Evolutionary conservation across 352 stramenopile genomes (phyloP).

Genomic region (Phytophthora sp.): DNA sequence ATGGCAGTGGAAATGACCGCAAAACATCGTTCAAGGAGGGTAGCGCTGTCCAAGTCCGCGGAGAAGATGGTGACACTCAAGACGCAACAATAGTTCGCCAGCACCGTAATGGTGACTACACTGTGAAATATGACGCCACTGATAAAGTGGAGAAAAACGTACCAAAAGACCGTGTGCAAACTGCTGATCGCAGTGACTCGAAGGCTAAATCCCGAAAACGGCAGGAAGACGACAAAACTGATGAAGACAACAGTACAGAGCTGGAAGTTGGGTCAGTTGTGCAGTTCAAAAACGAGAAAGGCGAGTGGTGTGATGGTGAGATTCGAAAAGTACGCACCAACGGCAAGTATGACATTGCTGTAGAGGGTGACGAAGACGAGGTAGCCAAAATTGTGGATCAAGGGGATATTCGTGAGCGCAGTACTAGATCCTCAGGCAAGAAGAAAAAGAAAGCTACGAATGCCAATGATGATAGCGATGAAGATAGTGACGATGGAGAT

Average conservation of each 20-base stretch:
- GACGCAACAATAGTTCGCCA: conserved; percentile 38
- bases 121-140: conserved; percentile 39
- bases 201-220: conserved; percentile 14
- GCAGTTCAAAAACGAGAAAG: conserved; percentile 48
- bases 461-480: conserved; percentile 18
- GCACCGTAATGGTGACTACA: conserved; percentile 44
- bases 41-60: conserved; percentile 12
- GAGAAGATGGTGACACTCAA: conserved; percentile 18
- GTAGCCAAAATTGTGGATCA: conserved; percentile 38
- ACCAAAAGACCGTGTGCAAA: conserved; percentile 21
- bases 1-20: conserved; percentile 14
- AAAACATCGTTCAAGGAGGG: conserved; percentile 16
- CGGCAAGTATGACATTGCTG: conserved; percentile 51
- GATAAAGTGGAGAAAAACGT: conserved; percentile 50
- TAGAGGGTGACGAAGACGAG: conserved; percentile 47
- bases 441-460: conserved; percentile 16
- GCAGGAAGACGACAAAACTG: conserved; percentile 11
- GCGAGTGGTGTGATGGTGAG: conserved; percentile 38
- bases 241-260: conserved; percentile 1
- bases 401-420: conserved; percentile 28
- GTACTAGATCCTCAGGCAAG: conserved; percentile 4
- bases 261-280: conserved; percentile 36
- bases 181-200: conserved; percentile 9
- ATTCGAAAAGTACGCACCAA: conserved; percentile 46
- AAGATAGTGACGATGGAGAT: conserved; percentile 20